Evolutionary conservation across 2,329 filamentous ascomycete species (phyloP), one percentile per base, ranked within the genome.

Genomic region (Pseudocercospora fuligena): DNA sequence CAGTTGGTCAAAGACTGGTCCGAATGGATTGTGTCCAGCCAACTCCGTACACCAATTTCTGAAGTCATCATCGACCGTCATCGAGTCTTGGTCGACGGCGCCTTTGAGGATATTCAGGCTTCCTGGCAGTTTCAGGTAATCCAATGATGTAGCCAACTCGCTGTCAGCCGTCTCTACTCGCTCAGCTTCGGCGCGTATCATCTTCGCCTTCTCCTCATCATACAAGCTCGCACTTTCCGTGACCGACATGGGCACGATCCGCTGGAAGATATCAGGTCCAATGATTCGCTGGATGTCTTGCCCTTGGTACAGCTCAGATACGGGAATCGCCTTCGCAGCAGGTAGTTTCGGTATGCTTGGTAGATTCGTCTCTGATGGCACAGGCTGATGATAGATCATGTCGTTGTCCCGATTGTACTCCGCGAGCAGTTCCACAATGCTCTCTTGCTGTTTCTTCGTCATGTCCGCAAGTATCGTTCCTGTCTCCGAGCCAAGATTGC

Each of bases 241-340:
- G 1, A 99, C 94, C 2, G 93, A 92, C 82, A 98, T 91, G 0
- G 95, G 95, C 1, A 98, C 92, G 67, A 99, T 97, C 78, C 97
- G 97, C 72, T 95, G 90, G 80, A 99, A 99, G 60, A 99, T 90
- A 76, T 99, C 95, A 0, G 95, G 94, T 0, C 96, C 96, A 43
- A 97, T 98, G 69, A 99, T 98, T 27, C 93, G 88, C 78, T 97
- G 93, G 49, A 99, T 97, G 77, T 99, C 95, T 80, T 98, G 95
- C 1, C 94, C 94, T 65, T 96, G 93, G 76, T 99, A 99, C 0
- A 99, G 84, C 77, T 99, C 96, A 77, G 92, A 97, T 31, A 99
- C 94, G 0, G 95, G 94, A 69, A 99, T 98, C 3, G 95, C 93
- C 79, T 99, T 99, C 7, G 95, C 94, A 1, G 95, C 96, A 4